Base-by-base conservation (phyloP, 2,329 filamentous ascomycete genomes). In the Clarireedia sp. region DNA sequence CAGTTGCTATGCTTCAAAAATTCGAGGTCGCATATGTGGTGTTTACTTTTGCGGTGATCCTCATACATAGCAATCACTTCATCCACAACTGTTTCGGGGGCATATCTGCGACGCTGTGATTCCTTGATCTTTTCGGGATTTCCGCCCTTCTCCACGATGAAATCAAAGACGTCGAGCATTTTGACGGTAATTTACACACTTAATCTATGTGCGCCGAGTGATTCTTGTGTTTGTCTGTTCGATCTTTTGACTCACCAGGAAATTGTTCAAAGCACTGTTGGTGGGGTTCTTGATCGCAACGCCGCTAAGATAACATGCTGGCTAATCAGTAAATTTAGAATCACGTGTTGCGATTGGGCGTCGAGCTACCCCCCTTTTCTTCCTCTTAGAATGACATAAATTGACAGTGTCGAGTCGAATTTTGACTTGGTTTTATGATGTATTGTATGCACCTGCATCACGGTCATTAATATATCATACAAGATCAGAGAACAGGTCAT, bases 121-220 rank as follows among this genome's bases (percentile, higher is more conserved):
- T 96, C 90, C 71, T 88, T 87, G 73, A 99, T 94, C 75, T 85
- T 86, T 69, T 95, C 87, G 16, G 90, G 89, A 74, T 97, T 83
- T 65, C 94, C 94, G 63, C 92, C 94, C 66, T 90, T 87, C 73
- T 96, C 90, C 69, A 81, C 74, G 67, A 92, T 86, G 70, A 92
- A 90, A 69, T 91, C 87, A 64, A 81, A 78, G 55, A 90, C 78
- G 75, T 91, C 88, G 63, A 90, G 78, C 86, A 90, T 90, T 53
- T 64, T 72, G 65, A 55, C 45, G 8, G 47, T 54, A 57, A 43
- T 14, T 48, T 36, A 21, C 26, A 37, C 21, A 50, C 26, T 51
- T 17, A 45, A 29, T 12, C 44, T 9, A 26, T 51, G 37, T 55
- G 47, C n/a, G 29, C 44, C 16, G 19, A 38, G 21, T 14, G 9